phyloP scores from a whole-genome alignment of 1,139 yeast species.

The Candida glucosophila region DNA sequence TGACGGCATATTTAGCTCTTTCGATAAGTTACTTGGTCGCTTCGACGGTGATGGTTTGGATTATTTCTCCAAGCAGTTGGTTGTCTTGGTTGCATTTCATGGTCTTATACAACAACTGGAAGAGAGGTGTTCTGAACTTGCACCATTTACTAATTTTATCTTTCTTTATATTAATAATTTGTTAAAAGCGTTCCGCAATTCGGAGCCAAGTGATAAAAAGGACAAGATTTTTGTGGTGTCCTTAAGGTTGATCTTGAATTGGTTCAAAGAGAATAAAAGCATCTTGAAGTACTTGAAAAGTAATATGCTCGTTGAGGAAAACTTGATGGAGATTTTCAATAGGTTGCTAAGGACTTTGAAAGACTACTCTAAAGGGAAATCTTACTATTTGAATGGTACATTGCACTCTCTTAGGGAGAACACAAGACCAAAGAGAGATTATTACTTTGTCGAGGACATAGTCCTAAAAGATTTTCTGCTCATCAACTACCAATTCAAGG shows the following conservation, averaged over 20 bases:
- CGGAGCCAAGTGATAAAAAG: slow-evolving; percentile 14
- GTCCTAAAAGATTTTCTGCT: slow-evolving; percentile 50
- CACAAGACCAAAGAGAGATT: slow-evolving; percentile 32
- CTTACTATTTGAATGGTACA: neutral
- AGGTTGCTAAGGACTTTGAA: slow-evolving; percentile 10
- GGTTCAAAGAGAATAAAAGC: slow-evolving; percentile 42
- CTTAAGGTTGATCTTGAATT: slow-evolving; percentile 43
- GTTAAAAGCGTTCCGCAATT: slow-evolving; percentile 12
- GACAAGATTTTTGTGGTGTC: slow-evolving; percentile 16
- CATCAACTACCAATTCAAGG: slow-evolving; percentile 45
- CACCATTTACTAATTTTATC: slow-evolving; percentile 14
- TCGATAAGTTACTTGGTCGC: slow-evolving; percentile 6
- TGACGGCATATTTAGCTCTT: slow-evolving; percentile 4
- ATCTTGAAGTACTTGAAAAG: slow-evolving; percentile 30
- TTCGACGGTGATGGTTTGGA: slow-evolving; percentile 6
- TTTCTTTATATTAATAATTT: slow-evolving; percentile 27
- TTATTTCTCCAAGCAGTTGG: slow-evolving; percentile 17
- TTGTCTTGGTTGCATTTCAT: slow-evolving; percentile 14
- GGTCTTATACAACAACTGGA: slow-evolving; percentile 8
- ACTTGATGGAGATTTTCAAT: slow-evolving; percentile 25
- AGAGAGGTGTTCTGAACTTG: slow-evolving; percentile 1
- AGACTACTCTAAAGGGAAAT: slow-evolving; percentile 1
- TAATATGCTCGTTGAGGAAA: slow-evolving; percentile 18
- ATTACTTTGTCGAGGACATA: slow-evolving; percentile 59
- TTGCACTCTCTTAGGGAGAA: slow-evolving; percentile 6